Evolutionary conservation across 108 stramenopile genomes (phyloP), one percentile per base, ranked within the genome.

Genomic region (Fragilariopsis cylindrus): DNA sequence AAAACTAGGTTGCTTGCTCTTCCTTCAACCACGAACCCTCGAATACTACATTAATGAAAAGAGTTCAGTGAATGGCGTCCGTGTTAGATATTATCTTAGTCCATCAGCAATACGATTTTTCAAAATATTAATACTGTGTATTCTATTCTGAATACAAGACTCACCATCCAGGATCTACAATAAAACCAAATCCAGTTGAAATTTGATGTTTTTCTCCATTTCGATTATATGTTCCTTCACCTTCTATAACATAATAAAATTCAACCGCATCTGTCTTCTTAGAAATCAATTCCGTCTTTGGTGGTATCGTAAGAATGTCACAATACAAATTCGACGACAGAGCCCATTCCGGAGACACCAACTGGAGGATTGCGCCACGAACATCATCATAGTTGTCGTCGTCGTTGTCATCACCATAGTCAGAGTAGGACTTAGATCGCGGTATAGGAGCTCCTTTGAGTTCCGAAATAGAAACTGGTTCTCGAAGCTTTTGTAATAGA

Each of bases 211-310:
- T 52, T 41, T 71, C 70, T 80, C 65, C 73, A 44, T 39, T 48
- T 52, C 19, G n/a, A 52, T 52, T 57, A 57, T 58, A 60, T 19
- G 41, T 43, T 15, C 79, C 79, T 41, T 71, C 41, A 11, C 79
- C 79, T 49, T 80, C 19, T 7, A 75, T 18, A n/a, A 80, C 79
- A 71, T 75, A 80, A 57, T 80, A 80, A 53, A 75, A 80, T 53
- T 80, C 79, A 21, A 80, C 74, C 9, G 74, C 79, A 15, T 39
- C 11, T 16, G 79, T 50, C 13, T 18, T 39, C 44, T 50, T 55
- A 30, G 65, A 8, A 5, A 64, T 21, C 53, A 80, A 42, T 40
- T 75, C 70, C 13, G 74, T 54, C 7, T 71, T 74, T n/a, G 70
- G 18, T 55, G 66, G 66, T n/a, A 80, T 52, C 15, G 74, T 80